Base-by-base conservation (phyloP, 352 stramenopile species). In the Phytophthora aleatoria region DNA sequence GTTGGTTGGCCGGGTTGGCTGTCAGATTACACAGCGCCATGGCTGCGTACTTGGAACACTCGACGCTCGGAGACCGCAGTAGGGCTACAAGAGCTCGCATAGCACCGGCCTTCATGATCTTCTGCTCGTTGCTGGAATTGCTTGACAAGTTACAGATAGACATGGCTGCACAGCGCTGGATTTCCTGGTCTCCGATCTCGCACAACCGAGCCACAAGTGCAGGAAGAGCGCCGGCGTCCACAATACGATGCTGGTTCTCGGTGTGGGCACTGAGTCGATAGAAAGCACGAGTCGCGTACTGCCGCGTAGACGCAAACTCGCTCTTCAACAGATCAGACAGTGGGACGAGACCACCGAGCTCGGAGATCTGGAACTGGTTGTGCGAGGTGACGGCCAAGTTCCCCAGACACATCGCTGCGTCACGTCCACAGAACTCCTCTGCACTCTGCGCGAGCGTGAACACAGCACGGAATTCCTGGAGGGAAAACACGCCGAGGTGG, bases 11-110 rank as follows among this genome's bases (percentile, higher is more conserved):
- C 7, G 83, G 77, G 60, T 96, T 94, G 5, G 88, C 95, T 10
- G 90, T 96, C 60, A 99, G 71, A 72, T 99, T 99, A 53, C 95
- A 98, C 13, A 99, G 65, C 20, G 96, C 83, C 95, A 98, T 99
- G 28, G 87, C 92, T 16, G 92, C 81, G 64, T 93, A 98, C 53
- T 96, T 94, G 33, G 78, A 71, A 50, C 80, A 89, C 54, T 95
- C 88, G 36, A 66, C 50, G 36, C 60, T 84, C 3, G 71, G 27
- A 0, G 77, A 83, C 7, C 61, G 67, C 24, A 96, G 62, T 11
- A 95, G 56, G 31, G 45, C 51, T 13, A 97, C 74, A 13, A 97
- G 75, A 13, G 83, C 77, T 5, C 55, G 63, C 69, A 94, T 89
- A 1, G 64, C 87, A 10, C 78, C 69, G 2, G 86, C 83, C 42